These are phyloP conservation scores for Lasiodiplodia hormozganensis DNA, from an alignment of 2,329 filamentous ascomycete genomes.

Conservation along the genomic window DNA sequence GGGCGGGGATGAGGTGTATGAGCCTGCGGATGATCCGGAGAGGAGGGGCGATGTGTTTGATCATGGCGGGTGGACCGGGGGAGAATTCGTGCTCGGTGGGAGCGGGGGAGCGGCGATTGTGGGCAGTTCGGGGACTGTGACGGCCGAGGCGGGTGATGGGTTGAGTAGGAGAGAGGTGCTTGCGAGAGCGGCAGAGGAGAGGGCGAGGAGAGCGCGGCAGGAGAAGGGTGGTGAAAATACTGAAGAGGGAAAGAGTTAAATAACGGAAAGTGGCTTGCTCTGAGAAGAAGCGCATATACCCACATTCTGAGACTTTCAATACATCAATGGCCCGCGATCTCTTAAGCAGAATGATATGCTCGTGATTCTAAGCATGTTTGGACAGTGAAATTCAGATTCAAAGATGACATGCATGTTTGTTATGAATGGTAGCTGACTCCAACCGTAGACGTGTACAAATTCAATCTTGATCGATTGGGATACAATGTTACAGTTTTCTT, in stretches of 20 bases:
- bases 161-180: conserved; percentile 76
- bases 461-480: too few species aligned
- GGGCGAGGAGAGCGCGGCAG: conserved; percentile 58
- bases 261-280: too few species aligned
- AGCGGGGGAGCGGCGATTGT: conserved; percentile 35
- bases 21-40: conserved; percentile 33
- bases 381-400: too few species aligned
- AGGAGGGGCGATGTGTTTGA: conserved; percentile 42
- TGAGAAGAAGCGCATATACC: too few species aligned
- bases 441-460: too few species aligned
- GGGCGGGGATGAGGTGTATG: conserved; percentile 40
- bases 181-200: conserved; percentile 76
- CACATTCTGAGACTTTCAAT: too few species aligned
- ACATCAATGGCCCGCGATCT: too few species aligned
- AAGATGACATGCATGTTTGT: too few species aligned
- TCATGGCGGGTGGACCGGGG: conserved; percentile 54
- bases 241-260: conserved; percentile 31
- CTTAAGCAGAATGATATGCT: too few species aligned
- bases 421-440: too few species aligned
- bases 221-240: conserved; percentile 44
- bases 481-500: too few species aligned
- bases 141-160: conserved; percentile 46
- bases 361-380: too few species aligned
- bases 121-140: conserved; percentile 37
- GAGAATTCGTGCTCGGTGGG: conserved; percentile 48